Base-by-base conservation (phyloP, 305 asterid species). In the Fraxinus sp. region DNA sequence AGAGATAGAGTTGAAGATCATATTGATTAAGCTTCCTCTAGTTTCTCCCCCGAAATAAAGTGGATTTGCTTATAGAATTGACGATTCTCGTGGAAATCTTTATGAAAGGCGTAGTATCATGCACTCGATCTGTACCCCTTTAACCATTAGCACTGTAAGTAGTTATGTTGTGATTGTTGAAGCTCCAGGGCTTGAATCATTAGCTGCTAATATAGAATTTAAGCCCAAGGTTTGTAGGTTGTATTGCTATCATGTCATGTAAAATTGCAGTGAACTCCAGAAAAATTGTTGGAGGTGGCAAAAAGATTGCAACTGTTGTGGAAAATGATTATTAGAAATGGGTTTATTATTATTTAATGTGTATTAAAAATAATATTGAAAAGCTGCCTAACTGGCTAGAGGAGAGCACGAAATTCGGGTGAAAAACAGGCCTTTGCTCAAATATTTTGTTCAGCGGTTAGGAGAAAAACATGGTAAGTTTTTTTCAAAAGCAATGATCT, bases 1-100 rank as follows among this genome's bases (percentile, higher is more conserved):
- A 6, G 92, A 88, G 55, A 85, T 86, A 20, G 86, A 89, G 72
- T 62, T 89, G 80, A 89, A 85, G 83, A 81, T 88, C 79, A 88
- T 80, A 82, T 7, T 88, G 36, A 83, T 22, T 20, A 75, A 83
- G 16, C 84, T 85, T 77, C 84, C 89, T 41, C 55, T 10, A 0
- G 81, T 52, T 18, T 66, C 70, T 81, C 75, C 86, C 68, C 30
- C 66, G 18, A 66, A 37, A 41, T 80, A 80, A 81, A 49, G 30
- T 35, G 79, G 20, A 71, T 71, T 71, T 71, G 24, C 41, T 32
- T 30, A 2, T 5, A 1, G 43, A 71, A 16, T 71, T 41, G 2
- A 71, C 10, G 76, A 32, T 14, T 71, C 39, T 14, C 20, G 76
- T 32, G 7, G 41, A 70, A 70, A 70, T 70, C 41, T 13, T 13